A percentile compares a stretch with the other conserved stretches of the same genome.
These are phyloP conservation scores for Paradendryphiella salina DNA, from an alignment of 2,329 filamentous ascomycete genomes.

Conservation along the genomic window DNA sequence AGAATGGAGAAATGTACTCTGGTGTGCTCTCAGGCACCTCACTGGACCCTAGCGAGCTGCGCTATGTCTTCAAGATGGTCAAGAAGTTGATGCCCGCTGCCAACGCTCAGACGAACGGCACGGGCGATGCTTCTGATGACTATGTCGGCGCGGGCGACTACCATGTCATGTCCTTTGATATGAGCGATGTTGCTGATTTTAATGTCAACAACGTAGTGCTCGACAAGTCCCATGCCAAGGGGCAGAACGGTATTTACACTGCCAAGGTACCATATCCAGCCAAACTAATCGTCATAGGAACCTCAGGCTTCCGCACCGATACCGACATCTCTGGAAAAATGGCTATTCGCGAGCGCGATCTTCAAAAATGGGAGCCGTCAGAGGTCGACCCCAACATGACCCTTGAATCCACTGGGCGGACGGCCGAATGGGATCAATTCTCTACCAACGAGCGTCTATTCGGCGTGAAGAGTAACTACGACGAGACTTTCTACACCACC, in stretches of 20 bases:
- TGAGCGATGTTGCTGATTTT: conserved; percentile 63
- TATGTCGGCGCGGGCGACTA: conserved; percentile 55
- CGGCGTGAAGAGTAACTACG: conserved; percentile 84
- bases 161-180: conserved; percentile 62
- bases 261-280: conserved; percentile 53
- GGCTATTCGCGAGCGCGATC: conserved; percentile 68
- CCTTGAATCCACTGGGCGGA: conserved; percentile 61
- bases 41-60: conserved; percentile 56
- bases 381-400: conserved; percentile 67
- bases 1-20: conserved; percentile 63
- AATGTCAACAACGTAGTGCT: conserved; percentile 58
- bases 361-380: conserved; percentile 81
- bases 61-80: conserved; percentile 68
- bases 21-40: conserved; percentile 64
- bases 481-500: conserved; percentile 95
- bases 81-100: conserved; percentile 53
- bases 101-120: conserved; percentile 53
- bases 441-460: conserved; percentile 85
- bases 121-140: conserved; percentile 45
- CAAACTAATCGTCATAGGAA: conserved; percentile 48
- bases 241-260: conserved; percentile 60
- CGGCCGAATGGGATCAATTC: conserved; percentile 84
- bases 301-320: conserved; percentile 78
- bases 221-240: conserved; percentile 55
- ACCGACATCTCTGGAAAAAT: conserved; percentile 80